phyloP scores from a whole-genome alignment of 306 rosid species.

The Psophocarpus tetragonolobus region DNA sequence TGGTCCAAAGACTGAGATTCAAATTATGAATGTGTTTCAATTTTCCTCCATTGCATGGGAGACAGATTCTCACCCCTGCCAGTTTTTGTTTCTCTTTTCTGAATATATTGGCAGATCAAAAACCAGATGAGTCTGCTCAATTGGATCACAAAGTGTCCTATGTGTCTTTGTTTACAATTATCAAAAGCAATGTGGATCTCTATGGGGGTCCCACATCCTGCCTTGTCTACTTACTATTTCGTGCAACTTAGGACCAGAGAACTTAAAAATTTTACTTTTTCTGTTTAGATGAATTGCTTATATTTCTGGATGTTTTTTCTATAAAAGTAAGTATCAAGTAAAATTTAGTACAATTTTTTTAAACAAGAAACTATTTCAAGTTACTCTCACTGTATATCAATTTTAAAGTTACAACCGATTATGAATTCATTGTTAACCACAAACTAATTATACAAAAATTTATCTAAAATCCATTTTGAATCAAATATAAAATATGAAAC shows the following conservation, averaged over 20 bases:
- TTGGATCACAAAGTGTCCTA: slow-evolving; percentile 37
- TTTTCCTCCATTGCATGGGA: slow-evolving; percentile 49
- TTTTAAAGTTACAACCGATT: no score
- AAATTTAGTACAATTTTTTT: no score
- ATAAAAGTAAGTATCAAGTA: no score
- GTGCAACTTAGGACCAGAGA: not conserved
- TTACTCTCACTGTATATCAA: no score
- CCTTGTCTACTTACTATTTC: slow-evolving; percentile 24
- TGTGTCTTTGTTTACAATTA: slow-evolving; percentile 24
- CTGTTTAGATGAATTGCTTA: no score
- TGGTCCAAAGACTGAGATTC: slow-evolving; percentile 71
- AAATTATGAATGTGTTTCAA: slow-evolving; percentile 46
- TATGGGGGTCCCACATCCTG: slow-evolving; percentile 27
- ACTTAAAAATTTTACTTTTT: no score
- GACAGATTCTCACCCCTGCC: slow-evolving; percentile 72
- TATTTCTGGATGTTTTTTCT: no score
- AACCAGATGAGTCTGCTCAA: slow-evolving; percentile 41
- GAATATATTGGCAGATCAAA: slow-evolving; percentile 40
- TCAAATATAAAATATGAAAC: no score
- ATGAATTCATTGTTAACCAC: no score
- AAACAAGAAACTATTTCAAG: no score
- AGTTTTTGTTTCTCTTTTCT: slow-evolving; percentile 51
- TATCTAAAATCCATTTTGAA: no score
- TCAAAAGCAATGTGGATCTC: slow-evolving; percentile 13
- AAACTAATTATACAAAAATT: no score